These are phyloP conservation scores for Phytophthora cajani DNA, from an alignment of 352 stramenopile species.

Conservation along the genomic window DNA sequence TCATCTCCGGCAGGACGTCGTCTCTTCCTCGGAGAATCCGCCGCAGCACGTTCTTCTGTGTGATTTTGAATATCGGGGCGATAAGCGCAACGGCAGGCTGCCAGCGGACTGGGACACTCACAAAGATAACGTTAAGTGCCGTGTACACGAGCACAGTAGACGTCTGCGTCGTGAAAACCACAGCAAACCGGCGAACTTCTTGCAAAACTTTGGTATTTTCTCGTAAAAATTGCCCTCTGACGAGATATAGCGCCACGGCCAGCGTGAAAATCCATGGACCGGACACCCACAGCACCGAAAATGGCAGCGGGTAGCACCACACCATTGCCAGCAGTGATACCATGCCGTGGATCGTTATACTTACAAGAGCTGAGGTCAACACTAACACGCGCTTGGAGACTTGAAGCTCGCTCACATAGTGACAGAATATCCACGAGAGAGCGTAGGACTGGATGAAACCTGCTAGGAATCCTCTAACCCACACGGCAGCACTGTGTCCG, in stretches of 20 bases:
- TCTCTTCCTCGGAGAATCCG: slow-evolving; percentile 20
- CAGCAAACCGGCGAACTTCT: slow-evolving; percentile 19
- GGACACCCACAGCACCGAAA: slow-evolving; percentile 20
- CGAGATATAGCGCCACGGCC: slow-evolving; percentile 15
- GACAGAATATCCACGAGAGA: slow-evolving; percentile 14
- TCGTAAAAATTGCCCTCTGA: slow-evolving; percentile 18
- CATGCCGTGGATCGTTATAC: slow-evolving; percentile 2
- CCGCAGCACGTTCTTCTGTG: slow-evolving; percentile 20
- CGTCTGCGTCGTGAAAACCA: slow-evolving; percentile 10
- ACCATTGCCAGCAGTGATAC: slow-evolving; percentile 10
- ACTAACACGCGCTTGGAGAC: slow-evolving; percentile 4
- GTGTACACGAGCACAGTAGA: slow-evolving; percentile 7
- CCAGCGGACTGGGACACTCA: slow-evolving; percentile 7
- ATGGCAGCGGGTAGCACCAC: slow-evolving; percentile 22
- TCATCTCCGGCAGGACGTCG: slow-evolving; percentile 44
- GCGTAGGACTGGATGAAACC: slow-evolving; percentile 12
- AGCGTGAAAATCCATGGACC: slow-evolving; percentile 21
- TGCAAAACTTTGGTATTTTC: slow-evolving; percentile 5
- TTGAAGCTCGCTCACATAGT: slow-evolving; percentile 21
- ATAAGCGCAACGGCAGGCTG: slow-evolving; percentile 6
- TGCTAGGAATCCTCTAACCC: slow-evolving; percentile 8
- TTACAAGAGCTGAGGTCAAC: slow-evolving; percentile 1
- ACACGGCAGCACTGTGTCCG: slow-evolving; percentile 9
- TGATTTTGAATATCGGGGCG: slow-evolving; percentile 21
- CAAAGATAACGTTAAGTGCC: slow-evolving; percentile 15